phyloP scores from a whole-genome alignment of 805 yeast species.

The Osmozyma mogii region DNA sequence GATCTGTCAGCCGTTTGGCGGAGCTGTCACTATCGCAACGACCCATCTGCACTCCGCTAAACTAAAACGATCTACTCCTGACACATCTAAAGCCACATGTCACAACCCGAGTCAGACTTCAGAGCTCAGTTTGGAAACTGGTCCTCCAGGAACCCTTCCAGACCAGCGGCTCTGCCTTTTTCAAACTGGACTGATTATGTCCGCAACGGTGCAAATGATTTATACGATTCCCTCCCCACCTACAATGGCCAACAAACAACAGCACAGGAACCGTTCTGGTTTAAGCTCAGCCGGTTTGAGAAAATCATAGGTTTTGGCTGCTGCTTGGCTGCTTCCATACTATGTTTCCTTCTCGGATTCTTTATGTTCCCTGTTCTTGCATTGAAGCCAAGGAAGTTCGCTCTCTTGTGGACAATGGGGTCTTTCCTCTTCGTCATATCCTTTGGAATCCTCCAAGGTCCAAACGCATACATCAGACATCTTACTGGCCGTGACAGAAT shows the following conservation, averaged over 20 bases:
- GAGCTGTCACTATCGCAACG: not conserved
- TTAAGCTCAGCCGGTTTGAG: conserved; percentile 68
- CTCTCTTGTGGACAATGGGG: conserved; percentile 85
- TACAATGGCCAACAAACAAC: conserved; percentile 42
- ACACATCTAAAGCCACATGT: conserved; percentile 5
- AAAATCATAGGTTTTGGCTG: conserved; percentile 68
- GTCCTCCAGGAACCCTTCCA: conserved; percentile 8
- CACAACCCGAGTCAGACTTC: conserved; percentile 14
- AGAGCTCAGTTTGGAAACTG: conserved; percentile 13
- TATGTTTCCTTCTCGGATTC: conserved; percentile 76
- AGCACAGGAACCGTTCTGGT: conserved; percentile 68
- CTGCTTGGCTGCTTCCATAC: conserved; percentile 67
- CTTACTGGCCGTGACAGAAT: conserved; percentile 67
- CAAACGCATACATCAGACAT: conserved; percentile 69
- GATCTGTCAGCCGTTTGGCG: too few relatives aligned
- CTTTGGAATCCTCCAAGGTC: conserved; percentile 91
- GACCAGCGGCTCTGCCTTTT: conserved; percentile 17
- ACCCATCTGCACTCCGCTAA: not conserved
- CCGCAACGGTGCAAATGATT: conserved; percentile 40
- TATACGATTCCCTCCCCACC: conserved; percentile 61
- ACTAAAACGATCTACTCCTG: not conserved
- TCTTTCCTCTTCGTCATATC: conserved; percentile 78
- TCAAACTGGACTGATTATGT: conserved; percentile 39
- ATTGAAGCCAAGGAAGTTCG: conserved; percentile 85
- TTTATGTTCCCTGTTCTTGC: conserved; percentile 85